phyloP scores from a whole-genome alignment of 2,329 filamentous ascomycete species.

The Scortechinia acanthostroma region DNA sequence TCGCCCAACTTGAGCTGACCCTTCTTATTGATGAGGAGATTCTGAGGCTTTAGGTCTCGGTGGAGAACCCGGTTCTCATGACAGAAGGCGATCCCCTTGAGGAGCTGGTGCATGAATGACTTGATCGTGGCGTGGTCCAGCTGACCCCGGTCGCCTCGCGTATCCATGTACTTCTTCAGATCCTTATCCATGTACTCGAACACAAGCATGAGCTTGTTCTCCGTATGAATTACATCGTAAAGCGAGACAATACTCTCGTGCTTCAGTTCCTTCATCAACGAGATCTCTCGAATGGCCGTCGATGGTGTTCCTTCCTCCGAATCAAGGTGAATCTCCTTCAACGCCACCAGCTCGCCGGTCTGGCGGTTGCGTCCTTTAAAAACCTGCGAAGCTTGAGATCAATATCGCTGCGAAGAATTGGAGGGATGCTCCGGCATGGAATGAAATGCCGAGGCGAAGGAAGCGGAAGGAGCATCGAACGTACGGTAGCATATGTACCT shows the following conservation, averaged over 20 bases:
- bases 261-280: constrained; percentile 68
- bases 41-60: constrained; percentile 1
- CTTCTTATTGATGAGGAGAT: neutral
- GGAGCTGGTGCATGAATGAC: constrained; percentile 66
- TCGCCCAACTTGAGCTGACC: neutral
- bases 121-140: constrained; percentile 62
- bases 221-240: constrained; percentile 68
- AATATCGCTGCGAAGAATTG: constrained; percentile 31
- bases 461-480: constrained; percentile 12
- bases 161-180: constrained; percentile 67
- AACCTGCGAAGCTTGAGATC: constrained; percentile 51
- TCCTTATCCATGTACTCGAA: constrained; percentile 72
- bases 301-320: constrained; percentile 66
- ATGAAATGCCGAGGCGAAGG: neutral
- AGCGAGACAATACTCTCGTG: constrained; percentile 67
- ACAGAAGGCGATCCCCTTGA: constrained; percentile 45
- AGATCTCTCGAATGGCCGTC: constrained; percentile 67
- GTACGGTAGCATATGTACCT: constrained; percentile 65
- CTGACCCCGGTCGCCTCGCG: constrained; percentile 53
- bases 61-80: constrained; percentile 1
- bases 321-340: constrained; percentile 69
- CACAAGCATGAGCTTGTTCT: constrained; percentile 70
- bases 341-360: constrained; percentile 62
- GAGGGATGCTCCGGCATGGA: neutral
- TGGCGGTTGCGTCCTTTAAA: constrained; percentile 69